These are phyloP conservation scores for Pseudoturritis turrita DNA, from an alignment of 345 rosid species.

Conservation along the genomic window DNA sequence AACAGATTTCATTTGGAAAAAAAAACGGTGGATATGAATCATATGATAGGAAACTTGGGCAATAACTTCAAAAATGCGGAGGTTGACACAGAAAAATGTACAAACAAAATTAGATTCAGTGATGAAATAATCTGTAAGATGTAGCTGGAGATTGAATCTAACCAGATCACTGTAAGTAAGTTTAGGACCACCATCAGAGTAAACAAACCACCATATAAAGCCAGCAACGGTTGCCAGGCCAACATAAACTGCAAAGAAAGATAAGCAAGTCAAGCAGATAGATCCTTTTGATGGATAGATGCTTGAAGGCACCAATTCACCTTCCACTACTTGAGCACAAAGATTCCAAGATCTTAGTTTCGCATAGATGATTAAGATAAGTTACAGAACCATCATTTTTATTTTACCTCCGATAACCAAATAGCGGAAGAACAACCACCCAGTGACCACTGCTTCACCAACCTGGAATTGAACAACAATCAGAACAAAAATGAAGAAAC, in stretches of 20 bases:
- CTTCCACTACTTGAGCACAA: background rate
- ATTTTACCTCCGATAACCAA: slow-evolving; percentile 93
- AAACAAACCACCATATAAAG: slow-evolving; percentile 95
- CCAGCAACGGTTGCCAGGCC: slow-evolving; percentile 99
- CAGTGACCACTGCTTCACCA: slow-evolving; percentile 93
- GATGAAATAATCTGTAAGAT: background rate
- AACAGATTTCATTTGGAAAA: background rate
- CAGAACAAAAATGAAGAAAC: slow-evolving; percentile 14
- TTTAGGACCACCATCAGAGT: slow-evolving; percentile 82
- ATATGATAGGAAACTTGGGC: background rate
- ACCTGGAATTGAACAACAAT: slow-evolving; percentile 53
- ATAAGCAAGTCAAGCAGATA: slow-evolving; percentile 5
- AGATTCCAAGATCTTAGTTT: background rate
- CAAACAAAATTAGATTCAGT: background rate
- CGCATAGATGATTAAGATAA: background rate
- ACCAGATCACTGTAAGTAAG: slow-evolving; percentile 88
- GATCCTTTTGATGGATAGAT: background rate
- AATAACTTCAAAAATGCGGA: background rate
- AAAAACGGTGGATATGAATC: background rate
- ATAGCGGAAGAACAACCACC: slow-evolving; percentile 98
- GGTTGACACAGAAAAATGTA: background rate
- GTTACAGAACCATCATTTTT: slow-evolving; percentile 8
- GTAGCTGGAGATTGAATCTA: slow-evolving; percentile 24
- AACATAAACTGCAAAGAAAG: slow-evolving; percentile 73
- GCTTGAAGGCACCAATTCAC: slow-evolving; percentile 2